Evolutionary conservation across 768 basidiomycete genomes (phyloP).

Genomic region (Suillus variegatus): DNA sequence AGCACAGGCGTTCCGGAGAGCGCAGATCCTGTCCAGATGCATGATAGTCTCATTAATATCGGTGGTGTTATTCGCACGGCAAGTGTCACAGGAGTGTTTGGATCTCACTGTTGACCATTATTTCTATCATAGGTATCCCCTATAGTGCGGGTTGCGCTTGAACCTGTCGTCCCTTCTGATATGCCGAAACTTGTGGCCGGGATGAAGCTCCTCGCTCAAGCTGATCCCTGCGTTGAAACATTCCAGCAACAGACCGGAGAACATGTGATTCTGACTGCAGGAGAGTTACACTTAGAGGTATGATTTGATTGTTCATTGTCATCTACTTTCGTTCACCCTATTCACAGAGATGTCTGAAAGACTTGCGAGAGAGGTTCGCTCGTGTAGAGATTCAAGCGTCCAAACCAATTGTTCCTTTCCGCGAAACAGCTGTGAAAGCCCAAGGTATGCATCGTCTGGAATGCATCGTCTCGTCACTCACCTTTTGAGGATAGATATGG

Average conservation of each 20-base stretch:
- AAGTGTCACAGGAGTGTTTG: background rate
- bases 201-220: conserved; percentile 85
- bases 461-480: conserved; percentile 4
- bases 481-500: conserved; percentile 66
- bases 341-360: conserved; percentile 87
- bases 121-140: conserved; percentile 62
- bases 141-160: conserved; percentile 93
- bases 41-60: conserved; percentile 73
- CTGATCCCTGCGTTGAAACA: conserved; percentile 96
- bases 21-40: conserved; percentile 33
- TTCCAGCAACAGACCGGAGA: conserved; percentile 98
- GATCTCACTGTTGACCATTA: background rate
- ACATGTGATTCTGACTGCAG: conserved; percentile 94
- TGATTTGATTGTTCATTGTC: conserved; percentile 14
- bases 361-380: conserved; percentile 94
- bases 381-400: conserved; percentile 91
- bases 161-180: conserved; percentile 79
- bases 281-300: conserved; percentile 95
- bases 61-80: conserved; percentile 58
- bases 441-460: conserved; percentile 47
- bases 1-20: conserved; percentile 42
- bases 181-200: conserved; percentile 89
- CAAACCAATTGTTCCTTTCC: conserved; percentile 95
- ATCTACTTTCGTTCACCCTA: background rate
- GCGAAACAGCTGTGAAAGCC: conserved; percentile 88